Conservation (phyloP, 2,329 filamentous ascomycete species). For the Phyllosticta paracitricarpa region DNA sequence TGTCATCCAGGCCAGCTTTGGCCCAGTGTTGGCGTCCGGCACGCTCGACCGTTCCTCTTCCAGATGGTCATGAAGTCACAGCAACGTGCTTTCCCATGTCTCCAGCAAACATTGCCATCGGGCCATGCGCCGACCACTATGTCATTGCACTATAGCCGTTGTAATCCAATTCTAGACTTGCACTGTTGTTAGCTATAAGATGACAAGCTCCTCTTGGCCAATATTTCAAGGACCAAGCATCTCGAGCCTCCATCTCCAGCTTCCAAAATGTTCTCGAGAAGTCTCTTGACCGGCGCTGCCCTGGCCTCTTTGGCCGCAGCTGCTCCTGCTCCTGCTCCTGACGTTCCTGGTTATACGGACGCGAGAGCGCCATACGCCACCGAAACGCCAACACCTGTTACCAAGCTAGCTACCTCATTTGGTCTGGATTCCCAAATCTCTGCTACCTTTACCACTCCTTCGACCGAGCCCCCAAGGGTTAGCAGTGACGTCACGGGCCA, state of each 20-base stretch:
- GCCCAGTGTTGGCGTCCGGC: not conserved
- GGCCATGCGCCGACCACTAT: not conserved
- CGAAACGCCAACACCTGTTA: constrained; percentile 17
- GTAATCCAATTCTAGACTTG: not conserved
- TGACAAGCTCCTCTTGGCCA: not conserved
- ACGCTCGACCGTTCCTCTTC: not conserved
- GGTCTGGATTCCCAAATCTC: constrained; percentile 33
- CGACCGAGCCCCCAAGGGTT: constrained; percentile 34
- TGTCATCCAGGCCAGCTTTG: not conserved
- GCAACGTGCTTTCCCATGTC: not conserved
- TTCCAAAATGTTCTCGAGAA: constrained; percentile 28
- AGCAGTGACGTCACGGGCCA: constrained; percentile 45
- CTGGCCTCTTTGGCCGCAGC: constrained; percentile 26
- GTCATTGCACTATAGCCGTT: not conserved
- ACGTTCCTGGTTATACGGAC: constrained; percentile 35
- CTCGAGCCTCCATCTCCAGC: not conserved
- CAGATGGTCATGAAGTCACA: constrained; percentile 6
- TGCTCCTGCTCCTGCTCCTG: constrained; percentile 29
- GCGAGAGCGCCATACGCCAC: constrained; percentile 33
- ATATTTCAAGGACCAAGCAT: not conserved
- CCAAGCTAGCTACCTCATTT: constrained; percentile 30
- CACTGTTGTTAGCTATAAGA: constrained; percentile 1
- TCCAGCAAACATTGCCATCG: not conserved
- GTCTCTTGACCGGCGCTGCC: constrained; percentile 15
- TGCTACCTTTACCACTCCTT: constrained; percentile 19